A percentile compares a stretch with the other conserved stretches of the same genome.
phyloP scores from a whole-genome alignment of 2,329 filamentous ascomycete species.

The Colletotrichum simmondsii region DNA sequence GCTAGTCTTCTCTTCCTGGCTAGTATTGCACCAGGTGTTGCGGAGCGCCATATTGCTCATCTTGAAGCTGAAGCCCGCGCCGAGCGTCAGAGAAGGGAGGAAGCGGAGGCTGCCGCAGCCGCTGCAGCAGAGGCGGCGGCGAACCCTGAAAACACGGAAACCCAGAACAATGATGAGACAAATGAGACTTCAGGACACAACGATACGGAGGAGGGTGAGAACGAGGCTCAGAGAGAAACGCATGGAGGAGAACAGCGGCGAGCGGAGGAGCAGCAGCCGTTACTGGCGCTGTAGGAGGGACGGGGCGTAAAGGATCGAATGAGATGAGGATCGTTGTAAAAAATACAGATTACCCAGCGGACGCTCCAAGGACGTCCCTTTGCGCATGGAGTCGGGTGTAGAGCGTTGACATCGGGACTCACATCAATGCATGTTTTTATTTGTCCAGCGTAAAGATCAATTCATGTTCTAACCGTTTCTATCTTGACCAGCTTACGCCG shows the following conservation, averaged over 20 bases:
- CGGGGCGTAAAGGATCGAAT: not conserved
- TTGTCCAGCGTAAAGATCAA: not conserved
- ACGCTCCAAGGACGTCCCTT: constrained; percentile 13
- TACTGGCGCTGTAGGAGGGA: constrained; percentile 9
- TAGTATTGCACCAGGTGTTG: constrained; percentile 73
- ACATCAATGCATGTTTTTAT: constrained; percentile 9
- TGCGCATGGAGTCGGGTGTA: constrained; percentile 29
- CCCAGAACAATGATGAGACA: constrained; percentile 16
- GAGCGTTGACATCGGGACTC: constrained; percentile 18
- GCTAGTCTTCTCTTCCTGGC: constrained; percentile 72
- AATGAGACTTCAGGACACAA: constrained; percentile 1
- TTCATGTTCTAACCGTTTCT: not conserved
- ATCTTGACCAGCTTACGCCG: not conserved
- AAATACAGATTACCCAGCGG: constrained; percentile 27
- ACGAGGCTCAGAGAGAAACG: not conserved
- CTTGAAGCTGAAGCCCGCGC: constrained; percentile 63
- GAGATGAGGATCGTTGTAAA: constrained; percentile 6
- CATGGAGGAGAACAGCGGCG: constrained; percentile 16
- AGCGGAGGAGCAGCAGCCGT: constrained; percentile 25
- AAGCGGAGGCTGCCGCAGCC: constrained; percentile 50
- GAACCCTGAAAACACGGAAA: constrained; percentile 7
- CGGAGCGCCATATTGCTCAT: constrained; percentile 72
- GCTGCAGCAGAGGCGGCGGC: constrained; percentile 46
- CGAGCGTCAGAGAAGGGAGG: constrained; percentile 56
- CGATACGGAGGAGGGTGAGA: not conserved